Conservation (phyloP, 768 basidiomycete species). For the Vararia minispora region DNA sequence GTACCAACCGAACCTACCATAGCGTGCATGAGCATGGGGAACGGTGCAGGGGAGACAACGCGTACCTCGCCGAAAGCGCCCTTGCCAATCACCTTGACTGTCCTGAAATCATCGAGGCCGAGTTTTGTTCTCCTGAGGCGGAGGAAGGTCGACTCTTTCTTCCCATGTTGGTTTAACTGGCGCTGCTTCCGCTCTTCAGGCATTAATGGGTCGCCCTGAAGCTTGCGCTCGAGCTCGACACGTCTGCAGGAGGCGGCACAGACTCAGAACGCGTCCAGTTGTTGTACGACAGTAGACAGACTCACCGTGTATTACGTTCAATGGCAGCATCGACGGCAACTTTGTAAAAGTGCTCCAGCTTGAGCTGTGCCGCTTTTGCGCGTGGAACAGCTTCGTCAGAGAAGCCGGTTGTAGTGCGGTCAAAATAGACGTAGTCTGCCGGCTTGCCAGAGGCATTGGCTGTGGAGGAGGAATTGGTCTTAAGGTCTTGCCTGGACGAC, state of each 20-base stretch:
- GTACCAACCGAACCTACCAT: conserved; percentile 76
- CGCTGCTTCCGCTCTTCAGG: conserved; percentile 81
- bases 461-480: conserved; percentile 11
- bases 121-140: conserved; percentile 83
- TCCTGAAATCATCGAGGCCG: conserved; percentile 86
- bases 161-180: conserved; percentile 73
- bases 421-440: conserved; percentile 89
- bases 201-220: conserved; percentile 56
- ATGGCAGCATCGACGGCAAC: conserved; percentile 93
- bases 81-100: conserved; percentile 98
- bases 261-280: not conserved
- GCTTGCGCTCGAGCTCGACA: conserved; percentile 73
- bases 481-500: conserved; percentile 13
- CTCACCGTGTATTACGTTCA: conserved; percentile 81
- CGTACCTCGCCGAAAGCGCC: conserved; percentile 95
- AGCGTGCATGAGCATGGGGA: not conserved
- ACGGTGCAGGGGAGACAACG: conserved; percentile 1
- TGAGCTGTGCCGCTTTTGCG: conserved; percentile 86
- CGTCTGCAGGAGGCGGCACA: conserved; percentile 53
- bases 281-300: not conserved
- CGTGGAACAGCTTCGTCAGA: conserved; percentile 73
- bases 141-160: conserved; percentile 82
- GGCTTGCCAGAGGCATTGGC: conserved; percentile 24
- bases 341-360: conserved; percentile 95
- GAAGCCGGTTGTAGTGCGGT: conserved; percentile 65